Conservation (phyloP, 129 eudicot species). For the Mikania micrantha region DNA sequence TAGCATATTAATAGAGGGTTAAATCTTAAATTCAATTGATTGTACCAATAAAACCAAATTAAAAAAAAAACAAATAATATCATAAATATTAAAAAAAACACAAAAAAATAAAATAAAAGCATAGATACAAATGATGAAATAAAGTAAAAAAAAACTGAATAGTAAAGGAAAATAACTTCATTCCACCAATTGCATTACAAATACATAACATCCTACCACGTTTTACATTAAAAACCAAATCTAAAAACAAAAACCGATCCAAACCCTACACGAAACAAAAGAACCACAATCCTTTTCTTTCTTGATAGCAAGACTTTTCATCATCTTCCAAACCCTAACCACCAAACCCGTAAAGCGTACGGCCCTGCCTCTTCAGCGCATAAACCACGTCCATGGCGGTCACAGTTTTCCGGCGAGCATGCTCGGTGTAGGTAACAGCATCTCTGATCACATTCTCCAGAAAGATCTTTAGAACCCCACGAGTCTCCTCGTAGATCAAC, state of each 20-base stretch:
- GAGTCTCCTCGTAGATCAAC: conserved; percentile 26
- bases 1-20: too few relatives aligned
- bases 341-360: conserved; percentile 25
- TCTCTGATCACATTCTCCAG: conserved; percentile 30
- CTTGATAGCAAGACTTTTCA: conserved; percentile 32
- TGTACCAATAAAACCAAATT: too few relatives aligned
- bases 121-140: too few relatives aligned
- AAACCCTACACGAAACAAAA: not conserved
- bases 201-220: not conserved
- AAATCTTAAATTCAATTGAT: too few relatives aligned
- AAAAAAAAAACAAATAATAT: too few relatives aligned
- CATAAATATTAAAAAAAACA: too few relatives aligned
- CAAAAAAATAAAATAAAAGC: too few relatives aligned
- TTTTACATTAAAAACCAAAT: not conserved
- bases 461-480: conserved; percentile 29
- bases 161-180: too few relatives aligned
- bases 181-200: not conserved
- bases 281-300: conserved; percentile 20
- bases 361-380: conserved; percentile 31
- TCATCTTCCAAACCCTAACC: conserved; percentile 17
- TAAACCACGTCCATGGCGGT: conserved; percentile 35
- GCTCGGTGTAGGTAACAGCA: conserved; percentile 22
- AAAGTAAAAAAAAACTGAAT: too few relatives aligned
- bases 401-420: conserved; percentile 29
- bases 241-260: not conserved